Conservation (phyloP, 352 stramenopile species). For the Pythium brassicae region DNA sequence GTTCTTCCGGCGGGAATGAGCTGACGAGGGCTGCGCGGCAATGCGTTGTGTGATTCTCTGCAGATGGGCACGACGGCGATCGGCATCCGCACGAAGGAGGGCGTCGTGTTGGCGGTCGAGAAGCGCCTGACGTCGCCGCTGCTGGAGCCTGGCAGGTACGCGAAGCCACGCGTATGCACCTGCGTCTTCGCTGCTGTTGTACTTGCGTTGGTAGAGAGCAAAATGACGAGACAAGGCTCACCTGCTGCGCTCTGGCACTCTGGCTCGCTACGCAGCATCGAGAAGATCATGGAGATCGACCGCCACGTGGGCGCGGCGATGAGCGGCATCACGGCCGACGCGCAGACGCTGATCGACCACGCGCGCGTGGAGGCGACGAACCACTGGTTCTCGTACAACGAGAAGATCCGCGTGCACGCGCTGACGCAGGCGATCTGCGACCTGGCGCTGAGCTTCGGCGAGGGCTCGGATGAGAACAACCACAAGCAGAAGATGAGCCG, state of each 20-base stretch:
- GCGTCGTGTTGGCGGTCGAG: slow-evolving; percentile 97
- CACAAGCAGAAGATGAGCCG: slow-evolving; percentile 98
- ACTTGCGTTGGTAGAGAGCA: background rate
- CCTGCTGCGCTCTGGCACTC: background rate
- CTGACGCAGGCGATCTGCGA: slow-evolving; percentile 99
- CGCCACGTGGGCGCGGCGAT: slow-evolving; percentile 97
- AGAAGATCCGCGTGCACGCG: slow-evolving; percentile 97
- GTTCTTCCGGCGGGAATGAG: no score
- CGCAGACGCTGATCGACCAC: slow-evolving; percentile 98
- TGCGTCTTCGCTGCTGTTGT: background rate
- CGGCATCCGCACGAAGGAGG: slow-evolving; percentile 97
- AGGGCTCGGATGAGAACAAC: slow-evolving; percentile 91
- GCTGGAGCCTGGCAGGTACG: slow-evolving; percentile 89
- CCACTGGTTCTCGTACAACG: slow-evolving; percentile 98
- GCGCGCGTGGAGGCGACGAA: slow-evolving; percentile 98
- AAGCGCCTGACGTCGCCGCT: slow-evolving; percentile 97
- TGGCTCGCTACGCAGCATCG: slow-evolving; percentile 77
- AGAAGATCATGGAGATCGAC: slow-evolving; percentile 99
- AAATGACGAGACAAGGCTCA: background rate
- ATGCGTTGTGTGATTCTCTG: slow-evolving; percentile 6
- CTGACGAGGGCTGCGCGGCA: no score
- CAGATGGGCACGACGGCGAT: slow-evolving; percentile 98
- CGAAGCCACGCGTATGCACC: background rate
- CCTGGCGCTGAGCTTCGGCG: slow-evolving; percentile 95
- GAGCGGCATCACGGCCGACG: slow-evolving; percentile 98